Evolutionary conservation across 495 filamentous ascomycete genomes (phyloP), one percentile per base, ranked within the genome.

Genomic region (Neurospora discreta): DNA sequence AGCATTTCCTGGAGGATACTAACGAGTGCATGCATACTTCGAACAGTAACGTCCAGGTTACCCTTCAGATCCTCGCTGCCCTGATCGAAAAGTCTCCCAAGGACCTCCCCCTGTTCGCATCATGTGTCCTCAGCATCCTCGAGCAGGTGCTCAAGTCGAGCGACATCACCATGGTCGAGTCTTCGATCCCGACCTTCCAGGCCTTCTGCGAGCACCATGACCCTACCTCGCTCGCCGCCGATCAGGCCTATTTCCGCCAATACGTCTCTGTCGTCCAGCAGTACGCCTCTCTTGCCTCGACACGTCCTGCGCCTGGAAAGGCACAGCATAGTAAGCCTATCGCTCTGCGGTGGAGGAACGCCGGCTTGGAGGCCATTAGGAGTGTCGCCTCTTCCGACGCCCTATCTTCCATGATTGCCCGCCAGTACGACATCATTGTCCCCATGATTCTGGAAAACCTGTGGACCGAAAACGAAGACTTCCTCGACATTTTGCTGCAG

Each of bases 41-140:
- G 70, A 52, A 67, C 74, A 97, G 93, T 71, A 95, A 97, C 83
- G 92, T 97, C 43, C 93, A 97, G 81, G 93, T 98, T 71, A 96
- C 93, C 23, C 89, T 98, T 42, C 90, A 95, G 76, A 96, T 98
- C 70, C 81, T 97, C 70, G 89, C 89, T 44, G 92, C 94, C 41
- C 86, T 98, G 71, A 93, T 98, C 81, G 93, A 97, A 77, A 97
- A 97, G 81, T 86, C 91, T 23, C 93, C 93, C 40, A 92, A 93
- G 78, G 93, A 97, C 77, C 88, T 97, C 9, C 92, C 93, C 26
- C 90, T 98, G 69, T 96, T 93, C 80, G 92, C 92, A 52, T 86
- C 87, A 71, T 92, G 90, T 77, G 87, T 97, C 69, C 85, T 97
- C 75, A 90, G 88, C 69, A 89, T 97, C 73, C 87, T 97, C 76